Evolutionary conservation across 805 yeast species (phyloP).

Genomic region (Wickerhamomyces rabaulensis): DNA sequence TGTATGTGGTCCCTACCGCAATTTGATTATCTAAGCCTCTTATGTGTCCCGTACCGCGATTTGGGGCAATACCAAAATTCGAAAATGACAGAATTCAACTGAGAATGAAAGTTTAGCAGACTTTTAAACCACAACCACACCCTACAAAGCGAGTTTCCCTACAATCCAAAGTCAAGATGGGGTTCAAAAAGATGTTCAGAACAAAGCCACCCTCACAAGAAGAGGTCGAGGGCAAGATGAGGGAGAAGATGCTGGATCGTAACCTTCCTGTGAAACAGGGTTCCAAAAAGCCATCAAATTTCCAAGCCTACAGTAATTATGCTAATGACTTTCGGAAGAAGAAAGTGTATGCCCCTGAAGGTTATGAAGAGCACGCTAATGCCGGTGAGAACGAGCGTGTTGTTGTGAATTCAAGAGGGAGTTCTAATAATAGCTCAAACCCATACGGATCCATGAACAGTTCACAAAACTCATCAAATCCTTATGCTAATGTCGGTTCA

Average conservation of each 20-base stretch:
- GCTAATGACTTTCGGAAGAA: constrained; percentile 36
- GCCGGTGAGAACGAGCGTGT: constrained; percentile 8
- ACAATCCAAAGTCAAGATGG: constrained; percentile 29
- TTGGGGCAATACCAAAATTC: neutral
- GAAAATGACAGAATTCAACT: no score
- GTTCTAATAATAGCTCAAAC: neutral
- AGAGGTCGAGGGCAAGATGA: constrained; percentile 34
- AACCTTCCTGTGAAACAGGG: constrained; percentile 34
- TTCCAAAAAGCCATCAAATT: constrained; percentile 30
- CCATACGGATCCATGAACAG: constrained; percentile 1
- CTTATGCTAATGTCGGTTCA: constrained; percentile 9
- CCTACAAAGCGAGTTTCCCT: no score
- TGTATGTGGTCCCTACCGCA: no score
- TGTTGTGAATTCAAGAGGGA: neutral
- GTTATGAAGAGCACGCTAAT: constrained; percentile 28
- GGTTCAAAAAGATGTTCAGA: constrained; percentile 41
- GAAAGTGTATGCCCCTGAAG: constrained; percentile 34
- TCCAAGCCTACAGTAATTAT: constrained; percentile 43
- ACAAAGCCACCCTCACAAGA: constrained; percentile 42
- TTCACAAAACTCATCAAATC: constrained; percentile 7
- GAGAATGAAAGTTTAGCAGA: no score
- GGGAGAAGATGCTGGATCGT: constrained; percentile 35
- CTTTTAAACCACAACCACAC: no score
- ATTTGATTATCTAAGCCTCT: neutral
- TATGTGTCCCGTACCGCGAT: neutral